Evolutionary conservation across 1,284 basidiomycete species (phyloP).

Genomic region (Golubevia pallescens): DNA sequence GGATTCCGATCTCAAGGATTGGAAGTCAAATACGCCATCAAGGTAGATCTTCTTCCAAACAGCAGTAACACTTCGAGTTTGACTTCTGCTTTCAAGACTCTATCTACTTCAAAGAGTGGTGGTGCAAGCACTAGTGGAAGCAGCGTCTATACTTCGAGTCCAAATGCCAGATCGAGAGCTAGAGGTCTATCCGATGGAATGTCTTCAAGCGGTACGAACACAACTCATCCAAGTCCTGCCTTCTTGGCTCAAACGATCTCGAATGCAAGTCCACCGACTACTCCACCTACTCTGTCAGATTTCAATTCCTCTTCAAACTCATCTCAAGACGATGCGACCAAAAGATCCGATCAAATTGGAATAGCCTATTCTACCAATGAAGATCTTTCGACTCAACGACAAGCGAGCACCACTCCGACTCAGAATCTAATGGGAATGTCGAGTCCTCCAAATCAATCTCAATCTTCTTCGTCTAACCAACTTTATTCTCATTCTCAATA

Average conservation of each 20-base stretch:
- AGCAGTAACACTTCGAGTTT: not conserved
- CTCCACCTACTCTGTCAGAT: not conserved
- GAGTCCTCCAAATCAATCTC: no score
- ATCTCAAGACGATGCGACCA: no score
- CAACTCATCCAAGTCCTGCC: not conserved
- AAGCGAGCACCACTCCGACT: no score
- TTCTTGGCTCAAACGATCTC: not conserved
- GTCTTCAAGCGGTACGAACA: not conserved
- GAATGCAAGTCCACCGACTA: not conserved
- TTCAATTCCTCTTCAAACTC: not conserved
- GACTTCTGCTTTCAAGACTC: not conserved
- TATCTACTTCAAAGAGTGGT: not conserved
- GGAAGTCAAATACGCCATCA: conserved; percentile 54
- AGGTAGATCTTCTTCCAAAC: conserved; percentile 41
- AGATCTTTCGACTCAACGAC: no score
- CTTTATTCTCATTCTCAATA: no score
- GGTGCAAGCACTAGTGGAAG: not conserved
- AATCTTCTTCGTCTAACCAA: no score
- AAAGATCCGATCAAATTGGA: no score
- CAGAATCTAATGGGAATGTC: no score
- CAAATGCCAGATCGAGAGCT: not conserved
- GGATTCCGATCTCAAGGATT: conserved; percentile 49
- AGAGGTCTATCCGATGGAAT: not conserved
- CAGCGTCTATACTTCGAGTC: not conserved
- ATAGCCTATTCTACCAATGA: no score